Conservation (phyloP, 805 yeast genomes). For the Candida glaebosa region DNA sequence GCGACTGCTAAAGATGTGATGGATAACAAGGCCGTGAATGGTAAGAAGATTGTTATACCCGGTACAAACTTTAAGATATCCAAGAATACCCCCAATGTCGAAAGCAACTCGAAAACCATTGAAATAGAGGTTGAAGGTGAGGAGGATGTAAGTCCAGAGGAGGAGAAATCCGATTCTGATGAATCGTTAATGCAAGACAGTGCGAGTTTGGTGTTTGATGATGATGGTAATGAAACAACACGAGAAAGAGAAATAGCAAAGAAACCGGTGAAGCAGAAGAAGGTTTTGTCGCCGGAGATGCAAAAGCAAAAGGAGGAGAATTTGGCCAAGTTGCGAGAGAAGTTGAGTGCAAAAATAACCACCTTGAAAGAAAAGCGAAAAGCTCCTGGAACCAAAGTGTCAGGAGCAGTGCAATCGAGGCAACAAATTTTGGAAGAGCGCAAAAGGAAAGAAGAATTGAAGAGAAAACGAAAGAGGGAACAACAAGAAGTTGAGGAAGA, state of each 20-base stretch:
- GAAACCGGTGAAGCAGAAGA: constrained; percentile 16
- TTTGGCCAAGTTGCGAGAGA: constrained; percentile 68
- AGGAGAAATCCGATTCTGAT: constrained; percentile 22
- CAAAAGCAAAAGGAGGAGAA: constrained; percentile 49
- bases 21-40: constrained; percentile 51
- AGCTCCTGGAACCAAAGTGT: constrained; percentile 81
- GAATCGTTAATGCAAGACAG: constrained; percentile 20
- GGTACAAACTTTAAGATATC: constrained; percentile 24
- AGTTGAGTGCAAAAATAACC: constrained; percentile 70
- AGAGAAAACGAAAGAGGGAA: constrained; percentile 37
- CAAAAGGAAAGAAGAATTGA: constrained; percentile 42
- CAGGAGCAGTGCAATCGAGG: constrained; percentile 82
- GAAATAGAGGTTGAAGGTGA: constrained; percentile 8
- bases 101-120: constrained; percentile 10
- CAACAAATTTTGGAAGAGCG: constrained; percentile 75
- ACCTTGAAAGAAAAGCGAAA: constrained; percentile 74
- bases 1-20: constrained; percentile 60
- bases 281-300: constrained; percentile 43
- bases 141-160: constrained; percentile 12
- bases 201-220: constrained; percentile 57
- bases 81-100: constrained; percentile 11
- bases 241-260: constrained; percentile 5
- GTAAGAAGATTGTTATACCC: constrained; percentile 46
- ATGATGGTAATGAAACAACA: constrained; percentile 41
- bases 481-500: constrained; percentile 43